Evolutionary conservation across 768 basidiomycete species (phyloP).

Genomic region (Fistulinella prunicolor): DNA sequence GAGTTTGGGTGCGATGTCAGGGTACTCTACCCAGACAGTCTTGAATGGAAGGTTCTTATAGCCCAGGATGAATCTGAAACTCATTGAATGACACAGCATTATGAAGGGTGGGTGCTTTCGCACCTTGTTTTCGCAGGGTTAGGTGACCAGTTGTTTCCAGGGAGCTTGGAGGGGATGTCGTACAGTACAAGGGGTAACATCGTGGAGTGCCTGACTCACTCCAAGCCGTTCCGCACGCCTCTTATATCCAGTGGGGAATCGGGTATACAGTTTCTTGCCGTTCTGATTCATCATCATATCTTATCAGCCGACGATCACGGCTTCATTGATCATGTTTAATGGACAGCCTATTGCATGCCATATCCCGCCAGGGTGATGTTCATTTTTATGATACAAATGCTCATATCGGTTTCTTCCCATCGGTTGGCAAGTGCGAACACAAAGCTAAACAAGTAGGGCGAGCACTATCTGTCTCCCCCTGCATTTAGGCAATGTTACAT

Average conservation of each 20-base stretch:
- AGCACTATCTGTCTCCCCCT: too few relatives aligned
- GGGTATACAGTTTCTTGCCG: background rate
- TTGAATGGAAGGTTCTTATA: constrained; percentile 34
- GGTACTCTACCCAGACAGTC: constrained; percentile 35
- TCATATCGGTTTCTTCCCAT: too few relatives aligned
- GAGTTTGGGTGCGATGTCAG: constrained; percentile 28
- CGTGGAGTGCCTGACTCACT: background rate
- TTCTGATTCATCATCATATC: constrained; percentile 1
- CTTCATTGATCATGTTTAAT: too few relatives aligned
- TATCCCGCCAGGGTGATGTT: too few relatives aligned
- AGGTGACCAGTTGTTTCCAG: constrained; percentile 34
- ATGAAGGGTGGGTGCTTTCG: background rate
- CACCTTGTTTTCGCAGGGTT: constrained; percentile 40
- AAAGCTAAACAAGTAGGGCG: too few relatives aligned
- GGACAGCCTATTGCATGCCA: too few relatives aligned
- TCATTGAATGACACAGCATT: background rate
- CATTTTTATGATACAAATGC: too few relatives aligned
- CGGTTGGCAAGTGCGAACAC: too few relatives aligned
- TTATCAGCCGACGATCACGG: too few relatives aligned
- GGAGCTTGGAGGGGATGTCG: constrained; percentile 34
- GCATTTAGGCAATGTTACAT: constrained; percentile 14
- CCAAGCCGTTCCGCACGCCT: background rate
- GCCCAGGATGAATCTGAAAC: constrained; percentile 28
- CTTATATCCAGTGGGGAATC: background rate
- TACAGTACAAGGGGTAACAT: constrained; percentile 35